A percentile compares a stretch with the other conserved stretches of the same genome.
phyloP scores from a whole-genome alignment of 208 protist species.

The Crithidia expoeki region DNA sequence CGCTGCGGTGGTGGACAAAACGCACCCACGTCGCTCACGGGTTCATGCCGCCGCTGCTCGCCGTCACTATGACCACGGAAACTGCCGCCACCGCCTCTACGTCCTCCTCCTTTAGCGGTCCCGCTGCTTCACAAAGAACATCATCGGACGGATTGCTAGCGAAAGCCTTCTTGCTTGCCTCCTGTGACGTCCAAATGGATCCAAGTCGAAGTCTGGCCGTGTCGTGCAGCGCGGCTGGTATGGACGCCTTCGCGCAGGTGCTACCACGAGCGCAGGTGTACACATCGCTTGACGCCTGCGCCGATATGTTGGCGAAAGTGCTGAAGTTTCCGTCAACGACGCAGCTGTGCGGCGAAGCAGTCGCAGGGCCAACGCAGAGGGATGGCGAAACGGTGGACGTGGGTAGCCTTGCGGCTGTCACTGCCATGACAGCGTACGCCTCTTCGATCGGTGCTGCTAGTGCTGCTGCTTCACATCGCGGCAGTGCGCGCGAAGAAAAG shows the following conservation, averaged over 20 bases:
- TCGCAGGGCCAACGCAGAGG: neutral
- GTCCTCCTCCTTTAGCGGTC: neutral
- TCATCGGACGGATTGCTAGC: neutral
- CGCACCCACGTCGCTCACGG: slow-evolving; percentile 65
- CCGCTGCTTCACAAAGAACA: neutral
- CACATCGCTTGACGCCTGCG: slow-evolving; percentile 5
- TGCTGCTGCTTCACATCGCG: neutral
- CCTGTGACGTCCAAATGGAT: slow-evolving; percentile 5
- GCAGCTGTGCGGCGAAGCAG: neutral
- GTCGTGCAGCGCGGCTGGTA: slow-evolving; percentile 13
- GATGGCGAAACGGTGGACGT: slow-evolving; percentile 10
- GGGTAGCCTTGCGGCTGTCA: slow-evolving; percentile 21
- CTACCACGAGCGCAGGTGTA: slow-evolving; percentile 3
- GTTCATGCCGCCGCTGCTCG: slow-evolving; percentile 64
- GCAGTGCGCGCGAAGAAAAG: neutral
- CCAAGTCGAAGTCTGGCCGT: slow-evolving; percentile 9
- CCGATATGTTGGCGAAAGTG: neutral
- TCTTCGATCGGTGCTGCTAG: neutral
- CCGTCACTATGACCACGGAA: slow-evolving; percentile 33
- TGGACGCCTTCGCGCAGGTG: slow-evolving; percentile 2
- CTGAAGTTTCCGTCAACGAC: neutral
- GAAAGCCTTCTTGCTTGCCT: slow-evolving; percentile 3
- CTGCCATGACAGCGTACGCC: slow-evolving; percentile 10
- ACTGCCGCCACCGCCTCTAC: neutral
- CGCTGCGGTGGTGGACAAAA: slow-evolving; percentile 62